Conservation (phyloP, 2,329 filamentous ascomycete species). For the Calonectria hongkongensis region DNA sequence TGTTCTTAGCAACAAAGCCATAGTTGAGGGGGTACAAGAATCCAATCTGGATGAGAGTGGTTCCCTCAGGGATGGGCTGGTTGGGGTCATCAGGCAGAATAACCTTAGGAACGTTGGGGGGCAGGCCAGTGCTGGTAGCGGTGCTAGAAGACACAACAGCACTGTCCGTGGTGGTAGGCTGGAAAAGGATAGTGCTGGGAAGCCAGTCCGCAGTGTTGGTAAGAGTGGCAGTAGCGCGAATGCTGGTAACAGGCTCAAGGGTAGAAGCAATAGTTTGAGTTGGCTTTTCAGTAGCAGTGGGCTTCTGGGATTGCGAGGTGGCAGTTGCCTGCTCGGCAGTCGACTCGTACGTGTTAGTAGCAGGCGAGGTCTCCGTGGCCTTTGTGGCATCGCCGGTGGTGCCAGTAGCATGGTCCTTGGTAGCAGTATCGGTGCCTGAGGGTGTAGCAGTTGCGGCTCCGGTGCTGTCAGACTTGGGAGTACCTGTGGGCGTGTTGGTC, state of each 20-base stretch:
- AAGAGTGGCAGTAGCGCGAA: conserved; percentile 65
- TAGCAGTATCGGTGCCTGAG: background rate
- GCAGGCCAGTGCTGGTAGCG: conserved; percentile 72
- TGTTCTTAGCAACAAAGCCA: conserved; percentile 83
- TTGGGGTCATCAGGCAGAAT: conserved; percentile 81
- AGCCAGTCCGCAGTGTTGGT: conserved; percentile 69
- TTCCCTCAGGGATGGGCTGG: conserved; percentile 74
- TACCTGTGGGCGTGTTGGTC: background rate
- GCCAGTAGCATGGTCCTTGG: conserved; percentile 16
- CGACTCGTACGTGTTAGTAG: conserved; percentile 28
- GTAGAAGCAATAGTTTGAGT: conserved; percentile 49
- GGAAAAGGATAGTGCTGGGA: conserved; percentile 77
- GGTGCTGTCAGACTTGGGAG: conserved; percentile 26
- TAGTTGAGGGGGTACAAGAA: conserved; percentile 91
- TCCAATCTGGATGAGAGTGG: conserved; percentile 86
- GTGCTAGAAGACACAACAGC: conserved; percentile 54
- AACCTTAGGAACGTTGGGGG: conserved; percentile 81
- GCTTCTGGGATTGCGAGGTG: conserved; percentile 30
- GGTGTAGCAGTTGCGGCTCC: conserved; percentile 11
- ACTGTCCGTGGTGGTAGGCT: conserved; percentile 60
- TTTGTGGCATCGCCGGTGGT: conserved; percentile 26
- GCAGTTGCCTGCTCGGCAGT: conserved; percentile 30
- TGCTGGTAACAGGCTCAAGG: conserved; percentile 60
- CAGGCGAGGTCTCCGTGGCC: conserved; percentile 30
- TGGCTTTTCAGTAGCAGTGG: conserved; percentile 34